phyloP scores from a whole-genome alignment of 2,329 filamentous ascomycete genomes.

The Chaetomiaceae sp. region DNA sequence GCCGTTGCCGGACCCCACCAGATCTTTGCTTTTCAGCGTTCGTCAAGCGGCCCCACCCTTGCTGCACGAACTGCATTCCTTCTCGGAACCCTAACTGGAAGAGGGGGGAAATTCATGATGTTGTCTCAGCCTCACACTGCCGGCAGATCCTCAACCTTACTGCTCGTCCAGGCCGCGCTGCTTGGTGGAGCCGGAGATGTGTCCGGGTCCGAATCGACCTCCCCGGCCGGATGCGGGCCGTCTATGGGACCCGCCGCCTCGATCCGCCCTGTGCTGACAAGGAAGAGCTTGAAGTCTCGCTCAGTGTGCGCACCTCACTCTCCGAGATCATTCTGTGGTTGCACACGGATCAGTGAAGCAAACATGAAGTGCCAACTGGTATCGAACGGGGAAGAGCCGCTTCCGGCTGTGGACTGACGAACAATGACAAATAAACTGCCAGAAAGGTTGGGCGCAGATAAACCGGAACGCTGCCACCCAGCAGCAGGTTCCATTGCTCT shows the following conservation, averaged over 20 bases:
- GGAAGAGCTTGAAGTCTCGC: neutral
- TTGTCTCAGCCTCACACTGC: neutral
- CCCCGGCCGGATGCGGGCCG: slow-evolving; percentile 2
- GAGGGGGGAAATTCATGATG: neutral
- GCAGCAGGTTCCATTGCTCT: slow-evolving; percentile 7
- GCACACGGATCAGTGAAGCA: neutral
- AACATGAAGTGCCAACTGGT: slow-evolving; percentile 7
- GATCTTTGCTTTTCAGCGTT: neutral
- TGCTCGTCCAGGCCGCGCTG: neutral
- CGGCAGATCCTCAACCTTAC: neutral
- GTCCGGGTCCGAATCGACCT: neutral
- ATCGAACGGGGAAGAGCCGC: slow-evolving; percentile 8
- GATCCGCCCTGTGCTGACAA: neutral
- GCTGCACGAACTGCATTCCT: slow-evolving; percentile 8
- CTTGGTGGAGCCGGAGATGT: neutral
- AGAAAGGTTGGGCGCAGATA: slow-evolving; percentile 15
- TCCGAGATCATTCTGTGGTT: neutral
- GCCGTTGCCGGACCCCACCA: slow-evolving; percentile 11
- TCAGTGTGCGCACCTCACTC: neutral
- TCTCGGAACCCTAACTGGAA: too few species aligned
- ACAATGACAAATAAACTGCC: neutral
- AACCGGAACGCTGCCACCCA: slow-evolving; percentile 12
- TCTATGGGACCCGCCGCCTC: neutral
- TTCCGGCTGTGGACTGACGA: slow-evolving; percentile 1
- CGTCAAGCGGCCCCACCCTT: slow-evolving; percentile 7